Base-by-base conservation (phyloP, 306 rosid genomes). In the Calophaca sinica region DNA sequence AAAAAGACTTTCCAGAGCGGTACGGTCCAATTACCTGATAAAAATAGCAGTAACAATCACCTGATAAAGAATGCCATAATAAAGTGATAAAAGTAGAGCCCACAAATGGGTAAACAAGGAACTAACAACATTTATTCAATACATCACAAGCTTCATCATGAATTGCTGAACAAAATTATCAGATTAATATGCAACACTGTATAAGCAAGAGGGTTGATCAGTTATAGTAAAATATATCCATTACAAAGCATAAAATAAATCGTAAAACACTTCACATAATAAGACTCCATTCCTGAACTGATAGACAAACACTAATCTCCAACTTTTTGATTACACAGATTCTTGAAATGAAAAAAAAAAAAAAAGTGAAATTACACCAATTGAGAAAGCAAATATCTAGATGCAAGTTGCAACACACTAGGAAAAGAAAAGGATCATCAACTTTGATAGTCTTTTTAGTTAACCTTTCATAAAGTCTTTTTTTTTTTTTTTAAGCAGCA, bases 1-100 rank as follows among this genome's bases (percentile, higher is more conserved):
- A 88, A 88, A 92, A 96, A 6, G 98, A 96, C 74, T 96, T 96
- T 78, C 99, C 99, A 7, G 97, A 94, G 73, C 99, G 96, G 82
- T 94, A 94, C 1, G 99, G 99, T 76, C 99, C 97, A 86, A 94
- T 70, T 53, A 70, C 63, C 62, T 53, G 51, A 39, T 52, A 36
- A 53, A 70, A 70, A 70, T 20, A 62, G 29, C 61, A 39, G n/a
- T 45, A 59, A 4, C 88, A 84, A 91, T 89, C 75, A 86, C 93
- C 88, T 86, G 82, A 77, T 49, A 26, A 38, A 35, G 31, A 36
- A 62, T 6, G 68, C 46, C 32, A 14, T 62, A 13, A 14, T 62
- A 13, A 13, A 62, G 31, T 8, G 68, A 62, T 13, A 11, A 58
- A 57, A 57, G 63, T 31, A 57, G 63, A 57, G 29, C 38, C 8